Percentiles rank a stretch among this genome's conserved stretches.
Conservation (phyloP, 2,329 filamentous ascomycete genomes). For the Cryphonectria japonica region DNA sequence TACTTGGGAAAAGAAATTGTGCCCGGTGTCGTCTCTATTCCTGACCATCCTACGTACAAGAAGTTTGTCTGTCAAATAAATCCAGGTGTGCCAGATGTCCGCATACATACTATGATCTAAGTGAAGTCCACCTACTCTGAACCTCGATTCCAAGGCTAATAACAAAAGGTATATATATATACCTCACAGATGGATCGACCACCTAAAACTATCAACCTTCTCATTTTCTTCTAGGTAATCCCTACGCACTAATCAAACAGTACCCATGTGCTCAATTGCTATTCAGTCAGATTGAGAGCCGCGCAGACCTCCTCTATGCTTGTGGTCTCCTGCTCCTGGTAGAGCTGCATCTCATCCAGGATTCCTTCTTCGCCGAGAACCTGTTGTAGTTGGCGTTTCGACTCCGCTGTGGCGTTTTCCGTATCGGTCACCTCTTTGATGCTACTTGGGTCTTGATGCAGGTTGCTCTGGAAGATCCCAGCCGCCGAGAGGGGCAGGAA, state of each 20-base stretch:
- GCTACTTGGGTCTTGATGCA: slow-evolving; percentile 18
- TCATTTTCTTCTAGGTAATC: not conserved
- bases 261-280: not conserved
- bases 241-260: not conserved
- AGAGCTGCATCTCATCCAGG: slow-evolving; percentile 20
- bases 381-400: slow-evolving; percentile 15
- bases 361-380: slow-evolving; percentile 18
- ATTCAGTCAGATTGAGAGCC: not conserved
- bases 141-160: too few species aligned
- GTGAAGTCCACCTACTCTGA: too few species aligned
- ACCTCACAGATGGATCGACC: too few species aligned
- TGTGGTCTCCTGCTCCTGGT: slow-evolving; percentile 9
- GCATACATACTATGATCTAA: too few species aligned
- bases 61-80: too few species aligned
- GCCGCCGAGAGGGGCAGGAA: slow-evolving; percentile 57
- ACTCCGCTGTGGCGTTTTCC: not conserved
- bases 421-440: not conserved
- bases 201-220: too few species aligned
- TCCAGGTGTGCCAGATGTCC: too few species aligned
- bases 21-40: too few species aligned
- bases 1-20: too few species aligned
- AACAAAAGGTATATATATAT: too few species aligned
- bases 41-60: too few species aligned
- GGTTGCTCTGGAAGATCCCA: slow-evolving; percentile 43
- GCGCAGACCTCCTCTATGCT: slow-evolving; percentile 11